Conservation (phyloP, 148 eudicot species). For the Silene latifolia region DNA sequence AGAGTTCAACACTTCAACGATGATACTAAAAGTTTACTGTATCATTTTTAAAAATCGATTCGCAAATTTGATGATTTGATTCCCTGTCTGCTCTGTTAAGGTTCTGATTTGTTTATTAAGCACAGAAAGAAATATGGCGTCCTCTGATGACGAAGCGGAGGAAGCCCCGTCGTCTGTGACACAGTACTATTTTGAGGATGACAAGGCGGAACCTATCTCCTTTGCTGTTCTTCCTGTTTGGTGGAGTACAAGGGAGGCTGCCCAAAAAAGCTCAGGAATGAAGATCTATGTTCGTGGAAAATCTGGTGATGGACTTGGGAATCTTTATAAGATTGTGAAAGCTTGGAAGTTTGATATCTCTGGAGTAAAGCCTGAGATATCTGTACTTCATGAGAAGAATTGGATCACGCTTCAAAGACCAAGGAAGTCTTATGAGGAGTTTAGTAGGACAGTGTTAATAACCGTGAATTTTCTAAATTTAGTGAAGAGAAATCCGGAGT, state of each 20-base stretch:
- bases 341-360: conserved; percentile 82
- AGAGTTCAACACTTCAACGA: background rate
- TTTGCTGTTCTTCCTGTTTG: conserved; percentile 59
- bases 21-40: background rate
- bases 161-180: conserved; percentile 40
- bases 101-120: background rate
- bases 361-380: conserved; percentile 48
- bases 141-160: conserved; percentile 74
- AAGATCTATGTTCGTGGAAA: conserved; percentile 56
- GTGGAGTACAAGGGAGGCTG: conserved; percentile 39
- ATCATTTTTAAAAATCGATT: background rate
- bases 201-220: conserved; percentile 42
- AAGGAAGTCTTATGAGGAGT: conserved; percentile 47
- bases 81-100: background rate
- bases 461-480: conserved; percentile 55
- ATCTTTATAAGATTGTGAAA: conserved; percentile 50
- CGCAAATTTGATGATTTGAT: background rate
- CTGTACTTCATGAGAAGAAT: conserved; percentile 53
- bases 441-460: conserved; percentile 54
- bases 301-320: conserved; percentile 58
- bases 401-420: conserved; percentile 83
- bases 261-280: conserved; percentile 15
- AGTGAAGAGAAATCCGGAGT: conserved; percentile 43
- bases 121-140: conserved; percentile 35
- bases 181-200: conserved; percentile 51